Conservation (phyloP, 1,284 basidiomycete genomes). For the Leccinum subfulvum region DNA sequence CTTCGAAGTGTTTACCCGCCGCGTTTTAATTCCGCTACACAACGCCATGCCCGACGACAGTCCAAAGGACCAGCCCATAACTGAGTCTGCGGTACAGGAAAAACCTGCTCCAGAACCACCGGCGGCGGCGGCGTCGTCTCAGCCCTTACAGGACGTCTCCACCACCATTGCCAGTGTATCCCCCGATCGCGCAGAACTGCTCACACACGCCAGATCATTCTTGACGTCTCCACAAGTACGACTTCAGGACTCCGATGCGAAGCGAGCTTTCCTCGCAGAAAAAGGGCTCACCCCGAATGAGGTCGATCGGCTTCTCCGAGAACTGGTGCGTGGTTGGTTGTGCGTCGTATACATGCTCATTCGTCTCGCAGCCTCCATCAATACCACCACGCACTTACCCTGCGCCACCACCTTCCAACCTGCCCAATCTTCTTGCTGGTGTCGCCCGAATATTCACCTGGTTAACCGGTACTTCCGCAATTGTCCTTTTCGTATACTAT, state of each 20-base stretch:
- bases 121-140: not conserved
- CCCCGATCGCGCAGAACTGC: constrained; percentile 41
- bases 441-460: constrained; percentile 62
- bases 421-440: constrained; percentile 63
- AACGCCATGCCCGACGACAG: constrained; percentile 14
- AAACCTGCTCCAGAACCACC: not conserved
- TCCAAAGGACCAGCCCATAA: not conserved
- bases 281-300: constrained; percentile 67
- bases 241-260: constrained; percentile 53
- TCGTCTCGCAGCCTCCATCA: constrained; percentile 43
- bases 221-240: constrained; percentile 63
- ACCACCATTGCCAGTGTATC: not conserved
- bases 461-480: constrained; percentile 62
- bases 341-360: constrained; percentile 6
- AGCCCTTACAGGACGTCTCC: constrained; percentile 3
- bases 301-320: constrained; percentile 57
- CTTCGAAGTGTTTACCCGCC: too few relatives aligned
- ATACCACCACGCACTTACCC: constrained; percentile 74
- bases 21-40: not conserved
- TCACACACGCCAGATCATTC: constrained; percentile 62
- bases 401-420: constrained; percentile 62
- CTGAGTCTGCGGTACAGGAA: constrained; percentile 1
- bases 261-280: constrained; percentile 65
- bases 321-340: constrained; percentile 42
- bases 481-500: constrained; percentile 60